phyloP scores from a whole-genome alignment of 78 protist species.

The Thecamonas trahens region DNA sequence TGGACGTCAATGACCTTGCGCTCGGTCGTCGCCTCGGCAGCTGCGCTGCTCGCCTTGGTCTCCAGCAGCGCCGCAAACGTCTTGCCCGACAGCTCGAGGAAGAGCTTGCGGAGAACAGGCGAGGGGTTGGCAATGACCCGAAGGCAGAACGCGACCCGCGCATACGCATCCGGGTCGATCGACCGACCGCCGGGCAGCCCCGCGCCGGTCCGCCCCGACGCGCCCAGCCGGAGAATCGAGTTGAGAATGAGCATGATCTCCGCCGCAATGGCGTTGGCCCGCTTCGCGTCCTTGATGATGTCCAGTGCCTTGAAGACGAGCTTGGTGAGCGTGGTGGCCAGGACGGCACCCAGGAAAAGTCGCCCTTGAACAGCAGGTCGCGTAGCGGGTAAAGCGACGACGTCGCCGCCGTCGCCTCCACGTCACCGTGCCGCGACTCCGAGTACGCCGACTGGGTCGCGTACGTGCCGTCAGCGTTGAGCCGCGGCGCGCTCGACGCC shows the following conservation, averaged over 20 bases:
- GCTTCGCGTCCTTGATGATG: neutral
- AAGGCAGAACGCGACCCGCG: slow-evolving; percentile 58
- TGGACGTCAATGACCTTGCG: slow-evolving; percentile 27
- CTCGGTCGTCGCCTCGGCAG: neutral
- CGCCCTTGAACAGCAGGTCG: slow-evolving; percentile 36
- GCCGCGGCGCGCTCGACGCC: neutral
- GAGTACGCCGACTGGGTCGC: slow-evolving; percentile 32
- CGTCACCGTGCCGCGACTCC: neutral
- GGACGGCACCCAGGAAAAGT: slow-evolving; percentile 60
- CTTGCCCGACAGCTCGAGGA: too few relatives aligned
- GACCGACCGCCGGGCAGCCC: neutral
- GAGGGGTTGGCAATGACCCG: slow-evolving; percentile 26
- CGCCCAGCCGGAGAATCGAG: slow-evolving; percentile 49
- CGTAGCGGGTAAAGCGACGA: slow-evolving; percentile 28
- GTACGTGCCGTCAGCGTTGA: slow-evolving; percentile 43
- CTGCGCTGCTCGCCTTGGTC: too few relatives aligned
- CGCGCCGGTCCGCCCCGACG: too few relatives aligned
- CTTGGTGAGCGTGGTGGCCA: slow-evolving; percentile 59
- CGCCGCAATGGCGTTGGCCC: slow-evolving; percentile 29
- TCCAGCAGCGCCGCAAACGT: too few relatives aligned
- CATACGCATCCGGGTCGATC: slow-evolving; percentile 65
- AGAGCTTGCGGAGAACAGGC: too few relatives aligned
- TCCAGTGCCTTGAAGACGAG: slow-evolving; percentile 50
- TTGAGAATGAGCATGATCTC: slow-evolving; percentile 47
- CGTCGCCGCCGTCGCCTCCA: neutral